Evolutionary conservation across 2,329 filamentous ascomycete genomes (phyloP), one percentile per base, ranked within the genome.

Genomic region (Coniochaeta sp.): DNA sequence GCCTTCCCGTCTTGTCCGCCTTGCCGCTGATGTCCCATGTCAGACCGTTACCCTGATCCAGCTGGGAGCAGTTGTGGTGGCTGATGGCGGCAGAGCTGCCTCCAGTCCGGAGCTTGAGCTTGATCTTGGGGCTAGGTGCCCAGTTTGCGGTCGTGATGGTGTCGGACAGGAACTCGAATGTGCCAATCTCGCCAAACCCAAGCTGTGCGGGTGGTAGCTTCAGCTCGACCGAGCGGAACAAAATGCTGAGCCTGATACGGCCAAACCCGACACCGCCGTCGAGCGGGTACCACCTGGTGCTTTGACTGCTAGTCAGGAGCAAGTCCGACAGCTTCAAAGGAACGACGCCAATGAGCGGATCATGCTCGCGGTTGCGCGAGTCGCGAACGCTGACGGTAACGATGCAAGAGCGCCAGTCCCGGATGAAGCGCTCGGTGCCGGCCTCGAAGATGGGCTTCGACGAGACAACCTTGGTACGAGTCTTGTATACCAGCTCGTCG

Each of bases 371-470:
- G 73, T 97, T 90, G 36, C 93, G 86, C 12, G 89, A 87, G 71
- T 98, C 93, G 28, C 95, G 89, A 17, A 97, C 92, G 0, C 91
- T 90, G 57, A 98, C 81, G 0, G 93, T 97, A 59, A 96, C 82
- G 61, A 97, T 89, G 54, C 85, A 83, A 19, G 90, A 95, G 64
- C 91, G 84, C 95, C 95, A 99, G 70, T 99, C 93, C 24, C 93
- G 88, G 33, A 98, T 79, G 67, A 98, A 98, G 14, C 89, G 85
- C 70, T 99, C 95, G 0, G 93, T 97, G 62, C 93, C 93, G 3
- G 95, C 93, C 67, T 98, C 97, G 81, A 96, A 98, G 64, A 98
- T 97, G 1, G 95, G 95, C 72, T 96, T 93, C 58, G 91, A 96
- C 38, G 90, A 96, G 8, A 96, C 89, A 4, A 93, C 93, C 79